Evolutionary conservation across 2,329 filamentous ascomycete species (phyloP), one percentile per base, ranked within the genome.

Genomic region (Sporothrix variecibatus): DNA sequence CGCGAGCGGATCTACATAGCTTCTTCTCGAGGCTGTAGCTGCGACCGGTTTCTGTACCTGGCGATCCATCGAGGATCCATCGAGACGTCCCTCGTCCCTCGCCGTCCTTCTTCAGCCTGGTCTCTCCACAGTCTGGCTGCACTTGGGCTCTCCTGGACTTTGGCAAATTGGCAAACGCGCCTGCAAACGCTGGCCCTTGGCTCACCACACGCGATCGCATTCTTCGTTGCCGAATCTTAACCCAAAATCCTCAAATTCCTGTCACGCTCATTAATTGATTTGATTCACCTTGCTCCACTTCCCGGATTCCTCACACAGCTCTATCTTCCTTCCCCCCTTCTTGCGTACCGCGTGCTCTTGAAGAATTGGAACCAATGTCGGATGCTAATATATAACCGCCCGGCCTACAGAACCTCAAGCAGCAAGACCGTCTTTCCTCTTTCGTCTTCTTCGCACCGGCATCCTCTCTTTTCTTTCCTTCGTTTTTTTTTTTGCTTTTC

Each of bases 401-500:
- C 31, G 5, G n/a, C 73, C 73, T 34, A 72, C 81, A 86, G 84
- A 85, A 80, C 79, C 64, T 64, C 58, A 53, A 68, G 49, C 80
- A 81, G 80, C 79, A 82, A 67, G 80, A 85, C 82, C 82, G 82
- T 81, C 72, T 71, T 65, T 73, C 56, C 40, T 60, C 78, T 78
- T 77, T 74, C 46, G 53, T 78, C 77, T 75, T 78, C 77, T 76
- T 77, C 75, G 77, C 76, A 77, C 78, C 76, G 73, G 73, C 74
- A 75, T 75, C 60, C 73, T 69, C 71, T 76, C 73, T 20, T 76
- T 76, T 69, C 28, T 46, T 69, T 76, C 78, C 76, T 75, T 78
- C 77, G 72, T 78, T 80, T 80, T 79, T 76, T n/a, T n/a, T 79
- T 80, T 79, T 76, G 77, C 78, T 79, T 78, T 81, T 76, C 83